Evolutionary conservation across 176 grass and related monocot species (phyloP), one percentile per base, ranked within the genome.

Genomic region (Oryza meridionalis): DNA sequence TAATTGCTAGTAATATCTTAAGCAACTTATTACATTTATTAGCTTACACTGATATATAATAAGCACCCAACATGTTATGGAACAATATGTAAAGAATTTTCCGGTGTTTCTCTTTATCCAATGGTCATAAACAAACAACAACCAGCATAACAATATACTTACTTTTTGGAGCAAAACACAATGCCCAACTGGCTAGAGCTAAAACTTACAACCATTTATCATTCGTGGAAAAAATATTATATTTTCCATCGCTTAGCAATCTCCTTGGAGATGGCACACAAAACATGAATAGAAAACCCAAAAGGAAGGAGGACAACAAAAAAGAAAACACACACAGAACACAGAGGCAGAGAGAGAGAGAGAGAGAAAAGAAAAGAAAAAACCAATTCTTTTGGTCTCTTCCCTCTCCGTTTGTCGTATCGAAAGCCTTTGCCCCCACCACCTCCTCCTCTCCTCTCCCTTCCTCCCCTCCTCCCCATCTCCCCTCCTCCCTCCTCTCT

Each of bases 401-500:
- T 55, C 77, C 65, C 11, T 85, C 78, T 70, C 71, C 70, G 62
- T 89, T 67, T 67, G 90, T 89, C 84, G 87, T 75, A 92, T 79
- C 80, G 22, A 78, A 78, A 31, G 61, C 50, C 50, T 38, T 6
- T 13, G 38, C 80, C 75, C 61, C 74, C 49, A 8, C 37, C 25
- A 16, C 69, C 67, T 17, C 49, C 66, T 0, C 43, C 9, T 4
- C 69, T 21, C 17, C 67, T 35, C 38, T 50, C 69, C 53, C 55
- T 16, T 49, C 46, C 46, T 11, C 1, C 4, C 49, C 14, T 13
- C 46, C 1, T 6, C 49, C 49, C 53, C 53, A 58, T 58, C 53
- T 58, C 53, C 53, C 21, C 51, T 17, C 50, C 53, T 58, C 53
- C 53, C 50, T 46, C 7, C 9, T 8, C 35, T 32, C 66, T 53